Base-by-base conservation (phyloP, 176 grass and related monocot genomes). In the Juncus inflexus region DNA sequence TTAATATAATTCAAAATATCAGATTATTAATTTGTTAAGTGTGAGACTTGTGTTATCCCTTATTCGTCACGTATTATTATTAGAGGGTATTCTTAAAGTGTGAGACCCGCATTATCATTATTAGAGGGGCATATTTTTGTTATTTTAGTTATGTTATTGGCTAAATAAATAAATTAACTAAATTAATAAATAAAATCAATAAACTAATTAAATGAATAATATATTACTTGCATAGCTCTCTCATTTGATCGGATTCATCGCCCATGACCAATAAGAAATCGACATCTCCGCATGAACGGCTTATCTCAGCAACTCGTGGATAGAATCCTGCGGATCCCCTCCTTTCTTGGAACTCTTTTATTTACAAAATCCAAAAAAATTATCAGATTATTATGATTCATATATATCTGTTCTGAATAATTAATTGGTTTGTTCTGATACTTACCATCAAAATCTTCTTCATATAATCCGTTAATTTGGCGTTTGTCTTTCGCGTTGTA, bases 191-290 rank as follows among this genome's bases (percentile, higher is more conserved):
- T 47, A 47, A 47, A 47, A 47, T 0, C 43, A 47, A 47, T 6
- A 47, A 47, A 47, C 6, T 47, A 47, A 47, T 47, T 47, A 47
- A 47, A 47, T 47, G 9, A 47, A 6, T 47, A 47, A 47, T 47
- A 47, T 47, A 47, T 47, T 71, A 51, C 67, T 55, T 71, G 37
- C 54, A 83, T 11, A 91, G 74, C 75, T 15, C 82, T n/a, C 19
- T 62, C 2, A 76, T 97, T 60, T 90, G 76, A 39, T 86, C 94
- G 52, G 94, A 89, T 86, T 97, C 88, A 64, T 97, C 94, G 72
- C 85, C 87, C 88, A 97, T 86, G 38, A 91, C 94, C 5, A 91
- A 83, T 6, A 97, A 83, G 77, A 97, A 97, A 55, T 86, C 77
- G 7, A 91, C 92, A 78, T 97, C 92, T 67, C 83, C 71, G 79